Conservation (phyloP, 306 rosid genomes). For the Prosopis cineraria region DNA sequence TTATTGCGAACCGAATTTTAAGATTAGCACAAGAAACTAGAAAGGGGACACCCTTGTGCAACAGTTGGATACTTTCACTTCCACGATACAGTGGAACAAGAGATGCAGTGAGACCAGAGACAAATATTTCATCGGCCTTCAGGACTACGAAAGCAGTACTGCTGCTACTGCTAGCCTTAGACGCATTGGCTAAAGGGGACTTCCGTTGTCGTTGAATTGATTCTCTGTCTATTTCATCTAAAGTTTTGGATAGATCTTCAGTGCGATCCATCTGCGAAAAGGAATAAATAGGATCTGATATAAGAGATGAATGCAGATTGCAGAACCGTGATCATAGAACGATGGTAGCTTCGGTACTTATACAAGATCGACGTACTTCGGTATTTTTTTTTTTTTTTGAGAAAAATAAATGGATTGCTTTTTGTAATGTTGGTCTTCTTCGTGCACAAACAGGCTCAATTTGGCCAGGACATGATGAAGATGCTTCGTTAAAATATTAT, state of each 20-base stretch:
- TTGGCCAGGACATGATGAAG: too few relatives aligned
- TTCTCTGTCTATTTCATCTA: constrained; percentile 41
- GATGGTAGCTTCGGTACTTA: too few relatives aligned
- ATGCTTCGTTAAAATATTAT: too few relatives aligned
- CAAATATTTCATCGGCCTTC: constrained; percentile 54
- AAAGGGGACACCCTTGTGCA: constrained; percentile 60
- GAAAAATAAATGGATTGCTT: too few relatives aligned
- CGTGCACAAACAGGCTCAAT: too few relatives aligned
- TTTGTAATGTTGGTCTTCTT: too few relatives aligned
- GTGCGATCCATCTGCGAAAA: constrained; percentile 50
- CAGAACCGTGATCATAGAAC: too few relatives aligned
- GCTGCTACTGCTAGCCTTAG: constrained; percentile 34
- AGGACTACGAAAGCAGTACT: constrained; percentile 42
- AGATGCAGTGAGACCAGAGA: constrained; percentile 61
- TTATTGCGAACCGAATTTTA: constrained; percentile 89
- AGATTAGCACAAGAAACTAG: too few relatives aligned
- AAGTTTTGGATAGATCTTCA: constrained; percentile 75
- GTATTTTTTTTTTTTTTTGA: too few relatives aligned
- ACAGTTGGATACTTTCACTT: constrained; percentile 67
- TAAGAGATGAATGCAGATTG: too few relatives aligned
- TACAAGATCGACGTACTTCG: too few relatives aligned
- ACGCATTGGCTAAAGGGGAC: constrained; percentile 43
- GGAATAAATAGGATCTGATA: too few relatives aligned
- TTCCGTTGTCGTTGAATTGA: constrained; percentile 35
- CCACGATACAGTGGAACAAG: constrained; percentile 50